Percentiles rank a stretch among this genome's conserved stretches.
These are phyloP conservation scores for Malassezia brasiliensis DNA, from an alignment of 1,284 basidiomycete genomes.

Conservation along the genomic window DNA sequence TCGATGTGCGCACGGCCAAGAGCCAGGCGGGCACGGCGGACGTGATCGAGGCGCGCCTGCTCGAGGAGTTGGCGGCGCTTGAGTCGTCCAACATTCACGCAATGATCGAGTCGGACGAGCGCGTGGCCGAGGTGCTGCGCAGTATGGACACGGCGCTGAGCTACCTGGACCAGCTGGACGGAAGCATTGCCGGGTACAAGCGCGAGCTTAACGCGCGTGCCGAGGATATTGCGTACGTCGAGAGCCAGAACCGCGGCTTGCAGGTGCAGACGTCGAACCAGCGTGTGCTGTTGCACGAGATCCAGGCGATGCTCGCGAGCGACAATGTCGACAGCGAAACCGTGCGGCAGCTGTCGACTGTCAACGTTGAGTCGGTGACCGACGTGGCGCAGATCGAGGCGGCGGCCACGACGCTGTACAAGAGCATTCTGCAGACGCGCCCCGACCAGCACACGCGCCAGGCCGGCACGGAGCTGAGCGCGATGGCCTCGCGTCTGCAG, in stretches of 20 bases:
- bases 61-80: slow-evolving; percentile 42
- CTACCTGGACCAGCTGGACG: slow-evolving; percentile 69
- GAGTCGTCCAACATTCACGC: slow-evolving; percentile 79
- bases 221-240: slow-evolving; percentile 86
- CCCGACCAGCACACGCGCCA: slow-evolving; percentile 58
- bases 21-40: slow-evolving; percentile 37
- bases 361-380: slow-evolving; percentile 65
- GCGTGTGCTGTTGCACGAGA: slow-evolving; percentile 52
- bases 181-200: slow-evolving; percentile 40
- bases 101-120: slow-evolving; percentile 78
- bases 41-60: slow-evolving; percentile 41
- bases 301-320: slow-evolving; percentile 60
- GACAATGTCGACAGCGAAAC: slow-evolving; percentile 76
- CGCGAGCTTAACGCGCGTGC: slow-evolving; percentile 38
- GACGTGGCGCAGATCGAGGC: slow-evolving; percentile 66
- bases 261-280: slow-evolving; percentile 98
- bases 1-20: slow-evolving; percentile 9
- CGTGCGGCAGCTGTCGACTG: slow-evolving; percentile 68
- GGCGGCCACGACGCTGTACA: slow-evolving; percentile 81
- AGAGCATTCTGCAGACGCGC: slow-evolving; percentile 79
- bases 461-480: slow-evolving; percentile 58
- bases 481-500: slow-evolving; percentile 68
- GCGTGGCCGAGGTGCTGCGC: slow-evolving; percentile 74
- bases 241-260: slow-evolving; percentile 87
- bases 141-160: slow-evolving; percentile 75